Base-by-base conservation (phyloP, 2,329 filamentous ascomycete species). In the Sclerotinia trifoliorum region DNA sequence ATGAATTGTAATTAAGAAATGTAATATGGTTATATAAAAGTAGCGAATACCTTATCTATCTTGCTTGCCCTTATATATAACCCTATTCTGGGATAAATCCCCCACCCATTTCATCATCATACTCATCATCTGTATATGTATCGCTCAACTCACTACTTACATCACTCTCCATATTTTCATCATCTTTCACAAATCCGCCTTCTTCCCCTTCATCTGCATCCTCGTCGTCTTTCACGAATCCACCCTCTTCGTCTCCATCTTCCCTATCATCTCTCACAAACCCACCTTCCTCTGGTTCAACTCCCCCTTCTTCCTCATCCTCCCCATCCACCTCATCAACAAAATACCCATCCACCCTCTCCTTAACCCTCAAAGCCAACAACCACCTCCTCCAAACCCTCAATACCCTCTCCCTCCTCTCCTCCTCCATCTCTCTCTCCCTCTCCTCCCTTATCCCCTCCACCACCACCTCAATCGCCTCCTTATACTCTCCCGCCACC, bases 361-460 rank as follows among this genome's bases (percentile, higher is more conserved):
- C 68, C 56, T 74, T 76, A 46, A 78, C 75, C 51, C 92, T 83
- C 75, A 98, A 75, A 0, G 88, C 91, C 79, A 92, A 88, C 70
- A 96, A 78, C 70, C 97, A 90, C 75, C 89, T 88, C 70, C 88
- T 87, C 90, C 92, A 96, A 72, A 88, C 83, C 56, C 85, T 83
- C 70, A 94, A 77, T 7, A 86, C 89, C 29, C 85, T 78, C 66
- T 88, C 78, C 52, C 88, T 85, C 52, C 86, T 85, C 71, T 84
- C 85, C 83, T 88, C 85, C 62, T 87, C 82, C 73, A 90, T 88
- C 24, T 85, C 81, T 74, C 90, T 84, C 26, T 84, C 84, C 70
- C 87, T 84, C 70, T 91, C 82, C 69, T 93, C 86, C 44, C 86
- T 83, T 58, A 98, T 80, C 0, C 87, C 90, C 17, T 82, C 81